These are phyloP conservation scores for Ampelomyces quisqualis DNA, from an alignment of 2,329 filamentous ascomycete species.

Conservation along the genomic window DNA sequence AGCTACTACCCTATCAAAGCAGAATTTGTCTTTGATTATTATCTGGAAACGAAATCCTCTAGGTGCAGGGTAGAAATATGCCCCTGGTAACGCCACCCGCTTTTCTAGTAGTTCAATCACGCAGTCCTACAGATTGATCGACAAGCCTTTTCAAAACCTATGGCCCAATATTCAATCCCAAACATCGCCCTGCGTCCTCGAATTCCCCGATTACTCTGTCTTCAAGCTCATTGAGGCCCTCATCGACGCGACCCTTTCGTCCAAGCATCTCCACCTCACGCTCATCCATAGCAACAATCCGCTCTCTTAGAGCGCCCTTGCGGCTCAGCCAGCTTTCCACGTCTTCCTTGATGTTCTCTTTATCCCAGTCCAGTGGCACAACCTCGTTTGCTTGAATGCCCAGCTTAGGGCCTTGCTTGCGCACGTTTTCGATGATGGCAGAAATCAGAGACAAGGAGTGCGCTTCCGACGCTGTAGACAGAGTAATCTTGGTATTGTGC, in stretches of 20 bases:
- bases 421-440: conserved; percentile 68
- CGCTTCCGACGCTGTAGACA: conserved; percentile 72
- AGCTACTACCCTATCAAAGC: neutral
- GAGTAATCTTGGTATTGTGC: conserved; percentile 60
- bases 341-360: conserved; percentile 70
- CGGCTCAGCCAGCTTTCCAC: conserved; percentile 78
- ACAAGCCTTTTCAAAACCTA: conserved; percentile 5
- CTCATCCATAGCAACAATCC: conserved; percentile 70
- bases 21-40: neutral
- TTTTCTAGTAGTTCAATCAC: too few species aligned
- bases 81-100: conserved; percentile 9
- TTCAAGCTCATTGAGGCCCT: conserved; percentile 62
- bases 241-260: conserved; percentile 35
- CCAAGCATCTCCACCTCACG: conserved; percentile 65
- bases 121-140: neutral
- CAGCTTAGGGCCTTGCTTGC: conserved; percentile 47
- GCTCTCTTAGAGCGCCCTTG: conserved; percentile 66
- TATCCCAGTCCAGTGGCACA: conserved; percentile 73
- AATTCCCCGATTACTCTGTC: conserved; percentile 64
- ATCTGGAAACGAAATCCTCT: neutral
- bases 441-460: conserved; percentile 77
- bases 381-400: conserved; percentile 64
- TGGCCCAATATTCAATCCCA: conserved; percentile 24
- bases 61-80: neutral
- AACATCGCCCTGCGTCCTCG: conserved; percentile 40